phyloP scores from a whole-genome alignment of 495 filamentous ascomycete genomes.

The Neurospora cerealis region DNA sequence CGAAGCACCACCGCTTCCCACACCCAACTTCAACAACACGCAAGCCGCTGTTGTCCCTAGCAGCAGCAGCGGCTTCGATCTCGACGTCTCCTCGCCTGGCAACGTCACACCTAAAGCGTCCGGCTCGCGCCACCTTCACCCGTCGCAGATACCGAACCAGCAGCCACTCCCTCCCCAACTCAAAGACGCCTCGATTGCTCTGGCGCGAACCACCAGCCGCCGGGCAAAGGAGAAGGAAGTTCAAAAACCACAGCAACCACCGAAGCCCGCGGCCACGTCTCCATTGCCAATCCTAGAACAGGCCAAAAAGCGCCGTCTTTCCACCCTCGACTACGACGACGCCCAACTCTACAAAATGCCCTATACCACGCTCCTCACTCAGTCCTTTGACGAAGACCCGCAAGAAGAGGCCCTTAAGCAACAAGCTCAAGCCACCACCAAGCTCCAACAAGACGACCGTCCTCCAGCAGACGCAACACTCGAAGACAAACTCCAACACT shows the following conservation, averaged over 20 bases:
- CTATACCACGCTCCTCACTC: conserved; percentile 40
- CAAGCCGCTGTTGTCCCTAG: conserved; percentile 16
- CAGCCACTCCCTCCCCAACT: conserved; percentile 3
- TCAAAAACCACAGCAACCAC: conserved; percentile 2
- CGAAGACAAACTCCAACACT: conserved; percentile 34
- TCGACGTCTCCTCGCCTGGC: conserved; percentile 4
- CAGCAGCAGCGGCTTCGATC: conserved; percentile 11
- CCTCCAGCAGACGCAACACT: conserved; percentile 15
- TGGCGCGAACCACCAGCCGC: conserved; percentile 23
- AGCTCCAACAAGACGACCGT: neutral
- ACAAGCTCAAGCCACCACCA: conserved; percentile 4
- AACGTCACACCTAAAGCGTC: conserved; percentile 2
- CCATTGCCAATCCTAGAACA: neutral
- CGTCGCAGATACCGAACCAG: neutral
- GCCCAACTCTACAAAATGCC: conserved; percentile 41
- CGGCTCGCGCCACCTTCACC: neutral
- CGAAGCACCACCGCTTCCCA: conserved; percentile 1
- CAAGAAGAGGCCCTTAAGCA: conserved; percentile 21
- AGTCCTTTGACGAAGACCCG: conserved; percentile 48
- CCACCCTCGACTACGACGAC: conserved; percentile 43
- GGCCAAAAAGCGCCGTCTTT: conserved; percentile 26
- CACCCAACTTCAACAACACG: conserved; percentile 20
- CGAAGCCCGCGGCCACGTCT: neutral
- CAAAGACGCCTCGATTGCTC: conserved; percentile 5
- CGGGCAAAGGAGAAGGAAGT: conserved; percentile 15